Evolutionary conservation across 116 monocot species (phyloP).

Genomic region (Dioscorea cayenensis): DNA sequence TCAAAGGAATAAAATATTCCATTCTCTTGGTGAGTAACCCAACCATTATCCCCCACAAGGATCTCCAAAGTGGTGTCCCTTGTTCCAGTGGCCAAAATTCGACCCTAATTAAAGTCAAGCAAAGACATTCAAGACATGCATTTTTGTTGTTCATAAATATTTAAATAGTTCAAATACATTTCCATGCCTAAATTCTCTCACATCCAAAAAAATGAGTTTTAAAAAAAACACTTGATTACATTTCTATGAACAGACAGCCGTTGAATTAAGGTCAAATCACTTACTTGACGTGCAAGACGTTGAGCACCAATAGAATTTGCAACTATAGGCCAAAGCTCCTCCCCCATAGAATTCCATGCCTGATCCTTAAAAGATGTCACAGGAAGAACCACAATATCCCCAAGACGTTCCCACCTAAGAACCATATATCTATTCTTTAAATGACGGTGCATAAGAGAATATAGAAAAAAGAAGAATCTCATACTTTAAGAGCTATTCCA

Average conservation of each 20-base stretch:
- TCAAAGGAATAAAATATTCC: conserved; percentile 88
- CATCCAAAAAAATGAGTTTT: not conserved
- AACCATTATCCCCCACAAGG: conserved; percentile 69
- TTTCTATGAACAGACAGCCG: not conserved
- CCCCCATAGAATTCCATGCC: conserved; percentile 55
- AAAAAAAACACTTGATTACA: not conserved
- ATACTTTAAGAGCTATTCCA: not conserved
- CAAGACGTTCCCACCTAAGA: conserved; percentile 89
- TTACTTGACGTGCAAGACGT: conserved; percentile 92
- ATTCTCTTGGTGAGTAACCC: conserved; percentile 89
- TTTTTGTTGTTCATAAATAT: not conserved
- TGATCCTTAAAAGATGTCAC: conserved; percentile 71
- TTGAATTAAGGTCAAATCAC: not conserved
- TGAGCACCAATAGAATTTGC: conserved; percentile 69
- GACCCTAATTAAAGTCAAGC: conserved; percentile 41
- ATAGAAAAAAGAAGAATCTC: not conserved
- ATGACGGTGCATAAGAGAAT: not conserved
- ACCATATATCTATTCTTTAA: conserved; percentile 9
- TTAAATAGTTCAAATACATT: too few relatives aligned
- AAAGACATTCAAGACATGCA: not conserved
- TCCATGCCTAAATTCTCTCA: not conserved
- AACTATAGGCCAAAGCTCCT: conserved; percentile 81
- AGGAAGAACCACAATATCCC: conserved; percentile 87
- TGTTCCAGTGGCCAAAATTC: conserved; percentile 68
- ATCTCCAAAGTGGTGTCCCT: conserved; percentile 92